phyloP scores from a whole-genome alignment of 2,329 filamentous ascomycete species.

The Xylaria multiplex region DNA sequence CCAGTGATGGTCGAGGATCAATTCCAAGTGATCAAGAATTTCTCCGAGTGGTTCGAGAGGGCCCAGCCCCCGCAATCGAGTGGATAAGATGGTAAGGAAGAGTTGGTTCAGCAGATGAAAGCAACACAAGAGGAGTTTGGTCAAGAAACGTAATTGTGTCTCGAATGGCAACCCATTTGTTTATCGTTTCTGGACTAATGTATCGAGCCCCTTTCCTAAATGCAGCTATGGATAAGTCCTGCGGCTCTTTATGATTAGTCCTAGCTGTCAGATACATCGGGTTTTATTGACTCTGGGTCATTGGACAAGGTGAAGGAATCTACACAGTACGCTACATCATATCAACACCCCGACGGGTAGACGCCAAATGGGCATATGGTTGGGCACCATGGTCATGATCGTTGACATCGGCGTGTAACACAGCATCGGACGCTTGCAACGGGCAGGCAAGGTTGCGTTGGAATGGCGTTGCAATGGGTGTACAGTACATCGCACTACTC shows the following conservation, averaged over 20 bases:
- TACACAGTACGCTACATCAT: not conserved
- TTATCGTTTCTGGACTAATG: not conserved
- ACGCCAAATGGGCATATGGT: constrained; percentile 27
- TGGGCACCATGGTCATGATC: constrained; percentile 33
- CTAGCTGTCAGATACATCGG: not conserved
- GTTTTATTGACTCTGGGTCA: constrained; percentile 11
- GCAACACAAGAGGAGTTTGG: constrained; percentile 14
- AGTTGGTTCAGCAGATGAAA: constrained; percentile 23
- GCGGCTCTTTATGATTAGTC: constrained; percentile 8
- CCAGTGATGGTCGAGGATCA: constrained; percentile 25
- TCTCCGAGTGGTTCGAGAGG: constrained; percentile 31
- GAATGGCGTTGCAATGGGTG: constrained; percentile 29
- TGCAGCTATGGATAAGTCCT: constrained; percentile 2
- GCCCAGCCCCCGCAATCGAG: constrained; percentile 22
- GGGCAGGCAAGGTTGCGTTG: constrained; percentile 33
- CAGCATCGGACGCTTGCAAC: constrained; percentile 42
- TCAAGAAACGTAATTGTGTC: constrained; percentile 2
- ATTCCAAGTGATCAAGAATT: constrained; percentile 28
- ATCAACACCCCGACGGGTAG: constrained; percentile 12
- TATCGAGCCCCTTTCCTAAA: not conserved
- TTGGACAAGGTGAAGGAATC: constrained; percentile 6
- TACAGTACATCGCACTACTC: constrained; percentile 22
- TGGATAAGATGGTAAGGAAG: constrained; percentile 12
- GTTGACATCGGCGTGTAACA: constrained; percentile 46
- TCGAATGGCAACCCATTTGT: constrained; percentile 20